These are phyloP conservation scores for Eucalyptus sp. DNA, from an alignment of 345 rosid species.

Conservation along the genomic window DNA sequence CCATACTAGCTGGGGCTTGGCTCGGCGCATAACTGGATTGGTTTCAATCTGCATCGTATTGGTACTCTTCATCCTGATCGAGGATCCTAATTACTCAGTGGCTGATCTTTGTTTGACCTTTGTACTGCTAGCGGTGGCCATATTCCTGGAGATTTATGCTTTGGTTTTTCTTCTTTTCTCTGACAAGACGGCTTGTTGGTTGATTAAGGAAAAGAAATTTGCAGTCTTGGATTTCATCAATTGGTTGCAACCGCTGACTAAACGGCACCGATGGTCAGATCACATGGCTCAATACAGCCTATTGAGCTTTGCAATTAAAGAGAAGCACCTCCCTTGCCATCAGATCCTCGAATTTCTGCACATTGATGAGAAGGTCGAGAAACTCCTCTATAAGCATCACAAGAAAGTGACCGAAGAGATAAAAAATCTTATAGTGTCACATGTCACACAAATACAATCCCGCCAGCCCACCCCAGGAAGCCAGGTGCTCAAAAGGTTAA, in stretches of 20 bases:
- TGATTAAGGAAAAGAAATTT: neutral
- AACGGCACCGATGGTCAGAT: neutral
- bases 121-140: neutral
- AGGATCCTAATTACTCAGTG: fast-evolving
- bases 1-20: neutral
- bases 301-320: neutral
- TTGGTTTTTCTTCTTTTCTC: neutral
- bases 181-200: neutral
- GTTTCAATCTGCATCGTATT: neutral
- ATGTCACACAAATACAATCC: no score
- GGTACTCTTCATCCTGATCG: neutral
- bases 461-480: no score
- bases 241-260: neutral
- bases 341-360: neutral
- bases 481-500: no score
- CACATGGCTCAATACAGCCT: neutral
- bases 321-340: neutral
- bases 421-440: no score
- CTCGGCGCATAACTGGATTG: neutral
- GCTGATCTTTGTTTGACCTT: neutral
- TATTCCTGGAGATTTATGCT: slow-evolving; percentile 1
- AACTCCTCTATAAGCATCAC: no score
- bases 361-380: neutral
- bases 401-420: no score
- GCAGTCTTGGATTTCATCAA: neutral